Base-by-base conservation (phyloP, 169 alveolate species). In the Plasmodium gonderi region DNA sequence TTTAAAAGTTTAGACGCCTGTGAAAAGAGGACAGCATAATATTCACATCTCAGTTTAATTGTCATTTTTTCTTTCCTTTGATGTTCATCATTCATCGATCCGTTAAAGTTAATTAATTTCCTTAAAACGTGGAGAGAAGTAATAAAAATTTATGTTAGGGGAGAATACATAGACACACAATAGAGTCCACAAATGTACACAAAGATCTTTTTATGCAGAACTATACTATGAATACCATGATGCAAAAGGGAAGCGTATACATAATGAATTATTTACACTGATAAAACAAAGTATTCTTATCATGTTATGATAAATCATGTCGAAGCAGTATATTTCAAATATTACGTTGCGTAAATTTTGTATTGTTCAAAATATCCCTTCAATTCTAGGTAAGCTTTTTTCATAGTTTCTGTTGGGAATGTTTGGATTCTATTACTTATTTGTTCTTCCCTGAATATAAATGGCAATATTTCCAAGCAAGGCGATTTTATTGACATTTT, bases 301-400 rank as follows among this genome's bases (percentile, higher is more conserved):
- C 72, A 29, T 60, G 38, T n/a, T 8, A 60, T n/a, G 26, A n/a
- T 20, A n/a, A 29, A 60, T 14, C 72, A 36, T 60, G 8, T 23
- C 36, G 72, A 60, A 1, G 72, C 38, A 60, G 72, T 60, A 23
- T 60, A 23, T 33, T 81, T 81, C 26, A 69, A 69, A 17, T 51
- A 23, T 75, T 87, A 87, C 93, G 65, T 82, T 51, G 93, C 93
- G 33, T 87, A 87, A 51, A 87, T 87, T 60, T 87, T 87, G 79
- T 87, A 87, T 87, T 87, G 93, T 67, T 87, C 93, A 87, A 75
- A 87, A 38, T 87, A 87, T 23, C 93, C 93, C 68, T 87, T 87
- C 45, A 87, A 75, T 87, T 87, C 93, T 75, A 87, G 49, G 47
- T 87, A 87, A 1, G 93, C 93, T 12, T 75, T 87, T 60, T 87